Conservation (phyloP, 768 basidiomycete genomes). For the Boletus rubescentipes region DNA sequence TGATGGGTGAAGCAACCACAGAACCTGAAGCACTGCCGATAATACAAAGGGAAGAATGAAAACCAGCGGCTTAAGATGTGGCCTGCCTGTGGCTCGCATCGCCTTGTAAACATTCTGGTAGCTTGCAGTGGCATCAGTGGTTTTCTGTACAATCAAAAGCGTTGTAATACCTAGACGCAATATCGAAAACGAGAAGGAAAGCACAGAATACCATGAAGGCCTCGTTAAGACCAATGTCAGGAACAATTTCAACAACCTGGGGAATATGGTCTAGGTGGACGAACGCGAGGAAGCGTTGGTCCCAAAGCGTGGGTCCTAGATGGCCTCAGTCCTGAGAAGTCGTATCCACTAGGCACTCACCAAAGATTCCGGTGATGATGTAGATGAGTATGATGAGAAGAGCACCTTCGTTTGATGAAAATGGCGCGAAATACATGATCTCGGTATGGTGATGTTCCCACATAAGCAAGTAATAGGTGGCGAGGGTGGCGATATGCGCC, state of each 20-base stretch:
- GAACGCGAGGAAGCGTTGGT: conserved; percentile 61
- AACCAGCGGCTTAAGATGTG: conserved; percentile 56
- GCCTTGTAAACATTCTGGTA: conserved; percentile 81
- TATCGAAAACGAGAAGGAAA: conserved; percentile 75
- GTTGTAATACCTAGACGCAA: conserved; percentile 56
- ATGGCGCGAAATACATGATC: conserved; percentile 85
- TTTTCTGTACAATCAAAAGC: not conserved
- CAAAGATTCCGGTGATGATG: conserved; percentile 72
- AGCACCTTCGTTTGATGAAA: conserved; percentile 96
- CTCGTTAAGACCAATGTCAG: conserved; percentile 78
- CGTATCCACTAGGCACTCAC: conserved; percentile 39
- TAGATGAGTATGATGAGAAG: conserved; percentile 80
- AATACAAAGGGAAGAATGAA: conserved; percentile 79
- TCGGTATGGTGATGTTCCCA: conserved; percentile 92
- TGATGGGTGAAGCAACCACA: conserved; percentile 78
- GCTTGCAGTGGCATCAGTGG: conserved; percentile 36
- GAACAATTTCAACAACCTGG: conserved; percentile 46
- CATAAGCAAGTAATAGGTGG: conserved; percentile 72
- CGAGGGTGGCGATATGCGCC: conserved; percentile 67
- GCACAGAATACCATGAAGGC: conserved; percentile 82
- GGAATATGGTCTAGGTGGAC: conserved; percentile 53
- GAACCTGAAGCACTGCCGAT: conserved; percentile 67
- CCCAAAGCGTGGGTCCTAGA: conserved; percentile 80
- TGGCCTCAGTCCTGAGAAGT: not conserved
- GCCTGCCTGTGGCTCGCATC: conserved; percentile 40